A percentile compares a stretch with the other conserved stretches of the same genome.
Conservation (phyloP, 441 rosid genomes). For the Mallotus repandus region DNA sequence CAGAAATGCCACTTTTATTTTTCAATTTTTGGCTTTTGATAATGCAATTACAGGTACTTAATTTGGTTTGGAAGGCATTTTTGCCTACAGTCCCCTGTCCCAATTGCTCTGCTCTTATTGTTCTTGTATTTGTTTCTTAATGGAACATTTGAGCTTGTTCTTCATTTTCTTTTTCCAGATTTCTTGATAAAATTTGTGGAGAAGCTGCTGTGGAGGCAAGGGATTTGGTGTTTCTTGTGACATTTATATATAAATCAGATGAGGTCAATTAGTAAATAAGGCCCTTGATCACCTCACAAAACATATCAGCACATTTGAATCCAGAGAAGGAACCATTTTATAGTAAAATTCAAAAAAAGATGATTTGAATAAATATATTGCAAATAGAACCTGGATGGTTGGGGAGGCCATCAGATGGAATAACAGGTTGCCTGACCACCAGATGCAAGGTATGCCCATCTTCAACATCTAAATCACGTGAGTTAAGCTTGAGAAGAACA, state of each 20-base stretch:
- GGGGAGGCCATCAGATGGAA: constrained; percentile 36
- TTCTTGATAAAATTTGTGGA: not conserved
- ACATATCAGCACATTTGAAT: not conserved
- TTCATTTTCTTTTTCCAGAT: not conserved
- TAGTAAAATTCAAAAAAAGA: constrained; percentile 4
- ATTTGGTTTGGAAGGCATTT: not conserved
- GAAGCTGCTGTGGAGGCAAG: not conserved
- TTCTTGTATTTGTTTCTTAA: constrained; percentile 1
- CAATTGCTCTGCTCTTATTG: not conserved
- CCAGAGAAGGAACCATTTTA: not conserved
- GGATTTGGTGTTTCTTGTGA: no score
- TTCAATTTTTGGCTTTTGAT: not conserved
- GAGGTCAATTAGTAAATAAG: not conserved
- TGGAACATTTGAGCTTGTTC: not conserved
- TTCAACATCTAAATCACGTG: constrained; percentile 54
- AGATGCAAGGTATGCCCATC: constrained; percentile 69
- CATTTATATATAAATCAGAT: not conserved
- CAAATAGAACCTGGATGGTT: constrained; percentile 42
- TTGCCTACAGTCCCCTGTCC: not conserved
- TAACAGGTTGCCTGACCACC: constrained; percentile 57
- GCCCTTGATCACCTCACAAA: not conserved
- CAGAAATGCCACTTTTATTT: not conserved
- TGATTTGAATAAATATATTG: not conserved
- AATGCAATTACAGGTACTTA: not conserved
- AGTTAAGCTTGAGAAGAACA: not conserved